These are phyloP conservation scores for Neofusicoccum sp. DNA, from an alignment of 2,329 filamentous ascomycete genomes.

Conservation along the genomic window DNA sequence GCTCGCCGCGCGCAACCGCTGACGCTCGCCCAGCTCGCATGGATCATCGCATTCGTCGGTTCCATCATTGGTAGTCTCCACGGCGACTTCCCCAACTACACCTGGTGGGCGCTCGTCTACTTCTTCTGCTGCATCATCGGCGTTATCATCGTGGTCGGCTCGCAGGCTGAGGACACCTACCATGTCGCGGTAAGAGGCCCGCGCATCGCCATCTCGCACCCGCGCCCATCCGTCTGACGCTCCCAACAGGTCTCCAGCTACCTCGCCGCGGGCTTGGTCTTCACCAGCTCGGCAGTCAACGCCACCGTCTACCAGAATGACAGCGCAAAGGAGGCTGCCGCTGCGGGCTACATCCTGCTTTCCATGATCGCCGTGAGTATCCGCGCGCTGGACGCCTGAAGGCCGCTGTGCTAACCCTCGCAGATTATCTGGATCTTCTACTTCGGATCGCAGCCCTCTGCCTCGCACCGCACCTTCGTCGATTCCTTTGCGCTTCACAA, in stretches of 20 bases:
- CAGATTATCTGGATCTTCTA: constrained; percentile 99
- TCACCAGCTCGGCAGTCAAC: constrained; percentile 85
- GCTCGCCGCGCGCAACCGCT: constrained; percentile 23
- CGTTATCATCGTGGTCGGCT: constrained; percentile 79
- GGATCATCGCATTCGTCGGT: constrained; percentile 88
- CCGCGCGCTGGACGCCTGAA: constrained; percentile 9
- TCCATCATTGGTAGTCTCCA: constrained; percentile 72
- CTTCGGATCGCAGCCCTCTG: constrained; percentile 89
- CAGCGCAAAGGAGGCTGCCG: constrained; percentile 78
- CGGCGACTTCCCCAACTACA: constrained; percentile 74
- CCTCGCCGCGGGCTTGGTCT: constrained; percentile 77
- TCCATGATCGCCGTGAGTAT: constrained; percentile 84
- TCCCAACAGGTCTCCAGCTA: constrained; percentile 74
- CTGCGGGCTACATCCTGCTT: constrained; percentile 89
- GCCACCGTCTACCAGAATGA: constrained; percentile 76
- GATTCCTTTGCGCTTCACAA: constrained; percentile 96
- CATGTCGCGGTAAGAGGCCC: constrained; percentile 69
- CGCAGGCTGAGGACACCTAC: constrained; percentile 83
- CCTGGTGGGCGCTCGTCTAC: constrained; percentile 90
- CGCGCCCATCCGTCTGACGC: constrained; percentile 24
- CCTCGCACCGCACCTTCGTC: constrained; percentile 84
- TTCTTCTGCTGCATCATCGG: constrained; percentile 81
- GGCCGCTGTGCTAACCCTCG: constrained; percentile 28
- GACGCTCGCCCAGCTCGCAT: constrained; percentile 70
- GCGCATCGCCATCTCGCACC: background rate